A percentile compares a stretch with the other conserved stretches of the same genome.
phyloP scores from a whole-genome alignment of 495 filamentous ascomycete genomes.

The Paragyromitra xinjiangensis region DNA sequence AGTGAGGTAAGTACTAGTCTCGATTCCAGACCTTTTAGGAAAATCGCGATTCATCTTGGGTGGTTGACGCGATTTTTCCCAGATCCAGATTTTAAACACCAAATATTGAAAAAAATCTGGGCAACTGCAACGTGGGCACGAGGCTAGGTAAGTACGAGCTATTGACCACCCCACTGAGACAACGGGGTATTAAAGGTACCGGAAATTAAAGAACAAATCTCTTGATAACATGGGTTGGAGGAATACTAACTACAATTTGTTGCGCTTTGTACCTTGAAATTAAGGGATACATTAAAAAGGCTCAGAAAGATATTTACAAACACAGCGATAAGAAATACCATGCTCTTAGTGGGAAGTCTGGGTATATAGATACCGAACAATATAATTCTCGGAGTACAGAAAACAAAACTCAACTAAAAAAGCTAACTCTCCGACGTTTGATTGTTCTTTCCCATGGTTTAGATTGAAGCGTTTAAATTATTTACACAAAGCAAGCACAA shows the following conservation, averaged over 20 bases:
- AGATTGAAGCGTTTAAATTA: neutral
- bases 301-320: neutral
- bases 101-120: too few relatives aligned
- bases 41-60: too few relatives aligned
- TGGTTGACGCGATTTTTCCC: too few relatives aligned
- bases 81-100: too few relatives aligned
- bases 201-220: neutral
- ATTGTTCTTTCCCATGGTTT: neutral
- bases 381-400: neutral
- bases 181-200: neutral
- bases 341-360: neutral
- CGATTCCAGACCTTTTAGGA: too few relatives aligned
- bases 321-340: neutral
- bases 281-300: neutral
- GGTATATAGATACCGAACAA: neutral
- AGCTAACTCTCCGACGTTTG: neutral
- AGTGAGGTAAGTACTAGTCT: neutral
- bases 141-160: neutral
- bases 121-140: too few relatives aligned
- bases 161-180: neutral
- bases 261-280: neutral
- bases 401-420: neutral
- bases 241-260: neutral
- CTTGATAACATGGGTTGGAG: neutral
- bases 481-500: slow-evolving; percentile 37